Base-by-base conservation (phyloP, 1,284 basidiomycete genomes). In the Trichosporon inkin region DNA sequence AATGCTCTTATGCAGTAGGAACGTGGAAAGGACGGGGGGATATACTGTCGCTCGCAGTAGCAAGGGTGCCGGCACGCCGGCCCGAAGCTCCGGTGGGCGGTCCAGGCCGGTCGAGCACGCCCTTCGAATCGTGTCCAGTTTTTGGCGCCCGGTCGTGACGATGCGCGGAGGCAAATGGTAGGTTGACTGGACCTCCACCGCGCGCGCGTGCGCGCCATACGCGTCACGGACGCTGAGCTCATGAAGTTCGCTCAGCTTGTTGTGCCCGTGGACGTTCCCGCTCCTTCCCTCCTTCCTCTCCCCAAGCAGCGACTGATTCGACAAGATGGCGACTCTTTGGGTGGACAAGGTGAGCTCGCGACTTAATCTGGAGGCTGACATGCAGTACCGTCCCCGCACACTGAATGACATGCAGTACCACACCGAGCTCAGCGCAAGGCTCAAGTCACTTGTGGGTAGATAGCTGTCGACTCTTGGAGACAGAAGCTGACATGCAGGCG, bases 401-500 rank as follows among this genome's bases (percentile, higher is more conserved):
- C 84, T 99, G 22, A 85, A 88, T 66, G 87, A 90, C 58, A 85
- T 99, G 47, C 87, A 94, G 73, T 98, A 99, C 77, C 96, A 99
- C 74, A 74, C 82, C 28, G 85, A 84, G 44, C 85, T 99, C 41
- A 90, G 92, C 10, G 82, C 84, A 37, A 85, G 94, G 28, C 81
- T 99, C 34, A 84, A 84, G 65, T 88, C 92, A 1, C 82, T 98
- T 56, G 91, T 90, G 35, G 60, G 74, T 8, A 53, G 11, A 5
- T 24, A 36, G 10, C 16, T 14, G 38, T 38, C 10, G 0, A 2
- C 17, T 10, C 13, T 39, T 17, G 16, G 52, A 41, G 20, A 56
- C 55, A 2, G 11, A 10, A 49, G 44, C 44, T 49, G 8, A 49
- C 28, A 1, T 14, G 7, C 69, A 90, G 89, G 86, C 91, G 1